phyloP scores from a whole-genome alignment of 768 basidiomycete genomes.

The Termitomyces sp. region DNA sequence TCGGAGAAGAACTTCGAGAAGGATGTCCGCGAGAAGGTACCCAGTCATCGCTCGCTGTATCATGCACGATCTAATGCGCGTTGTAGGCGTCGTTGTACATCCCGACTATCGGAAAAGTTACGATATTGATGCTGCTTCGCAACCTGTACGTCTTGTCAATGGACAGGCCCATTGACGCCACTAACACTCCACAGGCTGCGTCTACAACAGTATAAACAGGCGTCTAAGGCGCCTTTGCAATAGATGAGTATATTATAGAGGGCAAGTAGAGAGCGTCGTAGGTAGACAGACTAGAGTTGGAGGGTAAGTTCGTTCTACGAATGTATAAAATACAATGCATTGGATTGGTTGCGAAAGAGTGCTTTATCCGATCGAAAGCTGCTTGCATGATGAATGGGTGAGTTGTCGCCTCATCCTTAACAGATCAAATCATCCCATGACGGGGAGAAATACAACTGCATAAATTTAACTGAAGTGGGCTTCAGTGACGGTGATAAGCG shows the following conservation, averaged over 20 bases:
- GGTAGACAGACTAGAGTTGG: slow-evolving; percentile 22
- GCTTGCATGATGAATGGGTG: slow-evolving; percentile 3
- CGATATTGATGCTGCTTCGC: slow-evolving; percentile 94
- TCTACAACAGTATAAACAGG: slow-evolving; percentile 48
- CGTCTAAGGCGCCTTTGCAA: slow-evolving; percentile 20
- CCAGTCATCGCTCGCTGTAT: slow-evolving; percentile 9
- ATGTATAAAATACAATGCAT: slow-evolving; percentile 30
- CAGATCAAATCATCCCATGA: background rate
- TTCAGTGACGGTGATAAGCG: slow-evolving; percentile 40
- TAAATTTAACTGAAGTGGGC: slow-evolving; percentile 37
- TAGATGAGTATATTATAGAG: slow-evolving; percentile 32
- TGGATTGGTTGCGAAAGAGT: slow-evolving; percentile 11
- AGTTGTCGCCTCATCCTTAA: background rate
- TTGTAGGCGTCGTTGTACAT: slow-evolving; percentile 87
- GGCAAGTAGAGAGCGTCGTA: slow-evolving; percentile 20
- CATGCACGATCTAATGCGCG: background rate
- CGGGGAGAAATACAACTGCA: background rate
- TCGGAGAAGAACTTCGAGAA: slow-evolving; percentile 96
- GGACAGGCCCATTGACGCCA: background rate
- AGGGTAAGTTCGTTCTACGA: slow-evolving; percentile 20
- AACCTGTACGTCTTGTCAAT: slow-evolving; percentile 66
- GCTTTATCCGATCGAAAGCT: slow-evolving; percentile 1
- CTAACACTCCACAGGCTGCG: slow-evolving; percentile 40
- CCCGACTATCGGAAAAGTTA: slow-evolving; percentile 96
- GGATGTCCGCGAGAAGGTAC: slow-evolving; percentile 87